Base-by-base conservation (phyloP, 23 red algal species). In the Gracilaria caudata region DNA sequence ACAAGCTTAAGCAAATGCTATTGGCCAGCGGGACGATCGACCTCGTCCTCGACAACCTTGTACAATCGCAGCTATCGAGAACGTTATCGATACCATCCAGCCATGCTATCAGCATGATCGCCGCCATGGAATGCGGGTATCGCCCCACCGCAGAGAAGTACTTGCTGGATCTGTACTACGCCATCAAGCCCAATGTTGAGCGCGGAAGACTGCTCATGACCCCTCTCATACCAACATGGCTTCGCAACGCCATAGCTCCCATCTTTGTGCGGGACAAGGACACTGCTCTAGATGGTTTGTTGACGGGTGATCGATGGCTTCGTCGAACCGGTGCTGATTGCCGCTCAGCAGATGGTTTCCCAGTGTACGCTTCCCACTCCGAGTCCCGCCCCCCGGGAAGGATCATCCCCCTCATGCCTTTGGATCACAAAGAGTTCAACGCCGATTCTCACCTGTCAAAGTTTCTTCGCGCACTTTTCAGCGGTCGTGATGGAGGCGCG, bases 391-490 rank as follows among this genome's bases (percentile, higher is more conserved):
- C 65, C 14, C 35, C 65, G 21, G 65, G 65, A 41, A 71, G 65
- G 33, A 39, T 71, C 65, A 41, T 71, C 14, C 65, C 65, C 2
- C 17, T 38, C 20, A 71, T 71, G 65, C 65, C 65, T 41, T 3
- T 34, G 7, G 65, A 71, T 39, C 65, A 71, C 37, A 71, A 40
- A 1, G 34, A 71, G 29, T 71, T 71, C 65, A 71, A 71, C 2
- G 32, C 65, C 3, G 65, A 71, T 71, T 71, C 65, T 39, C 17
- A 71, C 40, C 65, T 71, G 11, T 71, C 37, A 41, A 71, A 71
- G 34, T 71, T 71, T 41, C 65, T 71, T 71, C 65, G 65, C 8
- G 65, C 65, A 8, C 65, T 71, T 34, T 71, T 71, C 65, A 71
- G 65, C 32, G 65, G 65, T 41, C 65, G 65, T 36, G 65, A 71